Conservation (phyloP, 108 stramenopile species). For the Cylindrotheca fusiformis region DNA sequence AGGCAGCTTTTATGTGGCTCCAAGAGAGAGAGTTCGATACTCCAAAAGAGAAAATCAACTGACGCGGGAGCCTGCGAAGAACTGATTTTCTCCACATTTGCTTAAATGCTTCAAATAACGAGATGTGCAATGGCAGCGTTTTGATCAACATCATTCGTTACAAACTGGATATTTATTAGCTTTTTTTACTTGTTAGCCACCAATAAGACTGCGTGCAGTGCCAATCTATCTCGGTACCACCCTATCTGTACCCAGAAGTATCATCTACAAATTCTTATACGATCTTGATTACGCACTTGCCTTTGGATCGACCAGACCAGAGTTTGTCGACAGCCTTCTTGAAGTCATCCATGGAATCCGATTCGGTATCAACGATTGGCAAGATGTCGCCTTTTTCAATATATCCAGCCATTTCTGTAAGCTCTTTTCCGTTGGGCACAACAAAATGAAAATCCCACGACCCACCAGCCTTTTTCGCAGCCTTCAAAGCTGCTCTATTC, state of each 20-base stretch:
- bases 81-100: slow-evolving; percentile 71
- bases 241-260: too few relatives aligned
- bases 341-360: slow-evolving; percentile 11
- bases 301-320: slow-evolving; percentile 24
- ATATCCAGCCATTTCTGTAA: slow-evolving; percentile 1
- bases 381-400: slow-evolving; percentile 9
- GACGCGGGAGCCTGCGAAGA: slow-evolving; percentile 38
- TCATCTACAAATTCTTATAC: too few relatives aligned
- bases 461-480: neutral
- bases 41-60: slow-evolving; percentile 52
- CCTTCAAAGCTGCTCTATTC: slow-evolving; percentile 7
- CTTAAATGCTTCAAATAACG: slow-evolving; percentile 26
- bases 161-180: too few relatives aligned
- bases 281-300: too few relatives aligned
- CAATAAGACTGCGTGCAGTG: too few relatives aligned
- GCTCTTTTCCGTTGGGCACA: slow-evolving; percentile 10
- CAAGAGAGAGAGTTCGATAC: slow-evolving; percentile 68
- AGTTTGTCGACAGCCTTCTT: too few relatives aligned
- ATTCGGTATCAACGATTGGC: slow-evolving; percentile 16
- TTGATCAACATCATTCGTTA: too few relatives aligned
- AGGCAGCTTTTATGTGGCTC: slow-evolving; percentile 76
- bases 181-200: too few relatives aligned
- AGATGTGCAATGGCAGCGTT: too few relatives aligned
- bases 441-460: slow-evolving; percentile 19
- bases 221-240: too few relatives aligned